Percentiles rank a stretch among this genome's conserved stretches.
Evolutionary conservation across 768 basidiomycete genomes (phyloP).

Genomic region (Russula earlei): DNA sequence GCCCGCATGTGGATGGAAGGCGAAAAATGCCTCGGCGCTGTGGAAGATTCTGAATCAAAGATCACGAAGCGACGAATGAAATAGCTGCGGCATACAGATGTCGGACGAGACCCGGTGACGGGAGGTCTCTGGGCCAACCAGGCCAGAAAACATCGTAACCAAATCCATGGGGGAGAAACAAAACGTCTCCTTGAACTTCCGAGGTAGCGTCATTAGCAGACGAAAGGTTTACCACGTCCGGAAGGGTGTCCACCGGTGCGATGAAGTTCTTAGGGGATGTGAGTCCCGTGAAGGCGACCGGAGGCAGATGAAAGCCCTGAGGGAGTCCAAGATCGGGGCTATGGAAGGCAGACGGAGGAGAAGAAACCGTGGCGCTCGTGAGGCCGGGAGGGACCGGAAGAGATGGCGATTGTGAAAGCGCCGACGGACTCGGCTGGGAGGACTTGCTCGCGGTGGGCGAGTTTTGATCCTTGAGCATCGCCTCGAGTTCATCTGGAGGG

Average conservation of each 20-base stretch:
- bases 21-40: conserved; percentile 74
- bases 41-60: background rate
- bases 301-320: background rate
- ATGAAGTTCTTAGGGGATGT: background rate
- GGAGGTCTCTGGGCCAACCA: conserved; percentile 52
- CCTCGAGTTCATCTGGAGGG: conserved; percentile 55
- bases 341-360: background rate
- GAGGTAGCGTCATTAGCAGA: background rate
- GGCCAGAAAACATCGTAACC: conserved; percentile 16
- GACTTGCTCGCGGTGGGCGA: background rate
- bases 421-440: conserved; percentile 1
- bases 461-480: conserved; percentile 36
- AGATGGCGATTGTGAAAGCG: conserved; percentile 1
- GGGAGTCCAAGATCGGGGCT: background rate
- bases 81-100: conserved; percentile 44
- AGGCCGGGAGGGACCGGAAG: background rate
- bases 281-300: background rate
- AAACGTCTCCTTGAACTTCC: background rate
- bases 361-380: background rate
- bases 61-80: background rate
- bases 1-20: conserved; percentile 62
- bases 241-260: background rate
- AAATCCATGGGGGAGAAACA: background rate
- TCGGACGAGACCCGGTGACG: conserved; percentile 49
- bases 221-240: background rate